phyloP scores from a whole-genome alignment of 805 yeast genomes.

The Lipomyces lipofer region DNA sequence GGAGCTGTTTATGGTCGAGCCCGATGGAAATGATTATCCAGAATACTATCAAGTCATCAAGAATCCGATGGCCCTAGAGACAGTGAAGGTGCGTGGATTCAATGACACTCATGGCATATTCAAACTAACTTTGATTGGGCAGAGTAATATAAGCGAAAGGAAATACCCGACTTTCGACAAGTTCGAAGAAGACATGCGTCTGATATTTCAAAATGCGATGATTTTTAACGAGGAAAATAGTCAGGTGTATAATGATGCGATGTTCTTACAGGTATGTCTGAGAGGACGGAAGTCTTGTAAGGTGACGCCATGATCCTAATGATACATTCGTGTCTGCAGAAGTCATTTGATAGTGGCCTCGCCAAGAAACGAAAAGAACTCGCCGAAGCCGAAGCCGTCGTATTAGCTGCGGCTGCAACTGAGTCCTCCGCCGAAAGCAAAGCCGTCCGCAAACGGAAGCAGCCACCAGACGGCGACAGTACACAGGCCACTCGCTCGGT shows the following conservation, averaged over 20 bases:
- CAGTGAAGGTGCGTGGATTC: conserved; percentile 42
- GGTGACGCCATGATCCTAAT: conserved; percentile 45
- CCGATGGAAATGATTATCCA: conserved; percentile 69
- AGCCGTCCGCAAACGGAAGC: conserved; percentile 31
- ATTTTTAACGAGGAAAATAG: conserved; percentile 73
- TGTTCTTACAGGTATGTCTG: conserved; percentile 54
- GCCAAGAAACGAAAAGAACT: conserved; percentile 9
- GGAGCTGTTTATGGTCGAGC: conserved; percentile 74
- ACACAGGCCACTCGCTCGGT: conserved; percentile 20
- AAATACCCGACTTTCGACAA: conserved; percentile 57
- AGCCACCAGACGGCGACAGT: conserved; percentile 24
- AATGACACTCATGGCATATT: background rate
- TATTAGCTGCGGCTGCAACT: conserved; percentile 1
- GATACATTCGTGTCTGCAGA: background rate
- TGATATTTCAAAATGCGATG: conserved; percentile 78
- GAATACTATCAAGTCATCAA: conserved; percentile 75
- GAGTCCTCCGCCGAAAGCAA: conserved; percentile 9
- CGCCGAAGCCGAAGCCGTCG: conserved; percentile 8
- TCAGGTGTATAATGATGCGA: conserved; percentile 70
- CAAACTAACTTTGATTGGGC: conserved; percentile 13
- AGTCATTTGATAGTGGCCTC: no score
- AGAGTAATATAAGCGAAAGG: conserved; percentile 52
- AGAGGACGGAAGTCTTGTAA: no score
- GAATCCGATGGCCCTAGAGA: conserved; percentile 70
- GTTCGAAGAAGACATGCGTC: conserved; percentile 57